Evolutionary conservation across 371 early-diverging fungal species (phyloP), one percentile per base, ranked within the genome.

Genomic region (Mortierella sp.): DNA sequence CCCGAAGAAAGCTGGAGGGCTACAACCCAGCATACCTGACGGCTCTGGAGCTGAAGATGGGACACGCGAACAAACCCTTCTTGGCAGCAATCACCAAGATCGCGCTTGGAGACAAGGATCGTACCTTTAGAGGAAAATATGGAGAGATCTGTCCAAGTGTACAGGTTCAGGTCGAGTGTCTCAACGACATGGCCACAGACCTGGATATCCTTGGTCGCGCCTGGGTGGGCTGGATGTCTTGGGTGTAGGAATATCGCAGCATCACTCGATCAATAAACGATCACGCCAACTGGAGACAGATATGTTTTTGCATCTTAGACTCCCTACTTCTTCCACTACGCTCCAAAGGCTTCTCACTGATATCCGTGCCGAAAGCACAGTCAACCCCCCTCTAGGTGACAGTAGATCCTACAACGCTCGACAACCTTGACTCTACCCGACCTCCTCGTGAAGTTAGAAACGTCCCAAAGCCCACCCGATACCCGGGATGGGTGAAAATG

Each of bases 171-270:
- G 87, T 94, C 0, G 81, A 88, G 27, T 90, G 90, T 54, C 59
- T 92, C 22, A 81, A 92, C 24, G 89, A 92, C 63, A 81, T 90
- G 58, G 93, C 93, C 0, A 90, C 90, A 7, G 94, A 94, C 51
- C 82, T 85, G 3, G 83, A 84, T 59, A 82, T 90, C 1, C 80
- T 92, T 2, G 92, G 89, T 17, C 73, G 90, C 14, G 80, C 81
- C 27, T 92, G 88, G 86, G 59, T 81, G 19, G 94, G 94, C 7
- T 94, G 94, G 94, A 80, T 80, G 41, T 78, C 92, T 0, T 89
- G 79, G 64, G 63, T 85, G 24, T 85, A 82, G 51, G 31, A 21
- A 21, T 16, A 45, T 22, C 8, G 14, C 34, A 45, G n/a, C 25
- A 21, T 39, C 19, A n/a, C 9, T 19, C 48, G 7, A 17, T 17